phyloP scores from a whole-genome alignment of 768 basidiomycete genomes.

The Mycena rebaudengoi region DNA sequence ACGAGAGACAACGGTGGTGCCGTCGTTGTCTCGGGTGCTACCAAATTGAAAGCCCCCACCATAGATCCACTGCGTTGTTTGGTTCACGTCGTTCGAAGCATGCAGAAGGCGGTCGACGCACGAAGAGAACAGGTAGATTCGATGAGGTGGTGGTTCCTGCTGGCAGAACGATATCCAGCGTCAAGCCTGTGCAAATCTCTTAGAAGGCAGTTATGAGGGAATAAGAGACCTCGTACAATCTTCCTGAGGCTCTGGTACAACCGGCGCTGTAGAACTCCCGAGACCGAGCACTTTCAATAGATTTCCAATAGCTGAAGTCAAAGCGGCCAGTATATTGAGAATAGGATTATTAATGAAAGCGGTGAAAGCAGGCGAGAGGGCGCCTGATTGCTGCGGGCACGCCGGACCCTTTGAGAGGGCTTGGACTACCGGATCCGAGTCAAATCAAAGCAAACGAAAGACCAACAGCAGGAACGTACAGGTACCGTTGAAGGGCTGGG shows the following conservation, averaged over 20 bases:
- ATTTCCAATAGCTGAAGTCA: background rate
- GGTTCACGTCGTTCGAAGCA: background rate
- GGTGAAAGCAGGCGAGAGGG: background rate
- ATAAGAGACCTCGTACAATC: background rate
- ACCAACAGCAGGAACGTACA: background rate
- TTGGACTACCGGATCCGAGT: background rate
- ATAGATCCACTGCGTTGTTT: background rate
- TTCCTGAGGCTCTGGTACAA: background rate
- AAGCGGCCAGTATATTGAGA: background rate
- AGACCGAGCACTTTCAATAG: background rate
- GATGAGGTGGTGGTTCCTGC: background rate
- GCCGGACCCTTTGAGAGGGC: background rate
- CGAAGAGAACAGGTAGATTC: background rate
- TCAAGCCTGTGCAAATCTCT: background rate
- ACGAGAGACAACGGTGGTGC: conserved; percentile 34
- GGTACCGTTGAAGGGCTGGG: background rate
- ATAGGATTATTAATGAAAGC: background rate
- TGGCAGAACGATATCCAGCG: background rate
- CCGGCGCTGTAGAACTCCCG: background rate
- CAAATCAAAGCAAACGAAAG: background rate
- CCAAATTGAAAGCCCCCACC: background rate
- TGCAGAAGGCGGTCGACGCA: background rate
- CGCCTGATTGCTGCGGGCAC: background rate
- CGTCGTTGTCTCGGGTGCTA: conserved; percentile 32
- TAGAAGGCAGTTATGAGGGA: background rate